Percentiles rank a stretch among this genome's conserved stretches.
phyloP scores from a whole-genome alignment of 78 protist species.

The Planoprotostelium fungivorum region DNA sequence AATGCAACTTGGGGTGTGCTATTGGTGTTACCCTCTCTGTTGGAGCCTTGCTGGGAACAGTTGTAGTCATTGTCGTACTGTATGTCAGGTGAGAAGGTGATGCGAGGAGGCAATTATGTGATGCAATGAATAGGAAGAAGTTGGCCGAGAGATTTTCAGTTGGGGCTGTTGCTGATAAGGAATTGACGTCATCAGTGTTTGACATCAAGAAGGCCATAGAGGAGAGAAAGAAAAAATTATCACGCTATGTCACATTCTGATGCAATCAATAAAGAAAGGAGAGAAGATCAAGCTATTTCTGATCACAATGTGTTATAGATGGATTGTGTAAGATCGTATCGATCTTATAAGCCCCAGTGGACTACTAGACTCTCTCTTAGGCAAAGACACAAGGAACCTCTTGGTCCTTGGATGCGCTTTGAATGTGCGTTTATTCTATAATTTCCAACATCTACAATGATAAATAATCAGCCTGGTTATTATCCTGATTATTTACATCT shows the following conservation, averaged over 20 bases:
- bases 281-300: no score
- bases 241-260: background rate
- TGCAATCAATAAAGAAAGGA: no score
- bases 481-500: no score
- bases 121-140: background rate
- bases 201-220: background rate
- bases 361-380: no score
- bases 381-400: no score
- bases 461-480: no score
- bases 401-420: no score
- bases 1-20: background rate
- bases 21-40: background rate
- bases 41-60: background rate
- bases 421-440: no score
- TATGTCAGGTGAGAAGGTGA: background rate
- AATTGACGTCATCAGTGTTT: background rate
- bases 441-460: no score
- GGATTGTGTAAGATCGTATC: no score
- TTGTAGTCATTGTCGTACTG: background rate
- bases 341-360: no score
- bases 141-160: background rate
- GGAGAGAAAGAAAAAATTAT: background rate
- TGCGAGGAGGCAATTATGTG: background rate
- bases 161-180: background rate
- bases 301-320: no score